Conservation (phyloP, 2,329 filamentous ascomycete species). For the Trichoderma breve region DNA sequence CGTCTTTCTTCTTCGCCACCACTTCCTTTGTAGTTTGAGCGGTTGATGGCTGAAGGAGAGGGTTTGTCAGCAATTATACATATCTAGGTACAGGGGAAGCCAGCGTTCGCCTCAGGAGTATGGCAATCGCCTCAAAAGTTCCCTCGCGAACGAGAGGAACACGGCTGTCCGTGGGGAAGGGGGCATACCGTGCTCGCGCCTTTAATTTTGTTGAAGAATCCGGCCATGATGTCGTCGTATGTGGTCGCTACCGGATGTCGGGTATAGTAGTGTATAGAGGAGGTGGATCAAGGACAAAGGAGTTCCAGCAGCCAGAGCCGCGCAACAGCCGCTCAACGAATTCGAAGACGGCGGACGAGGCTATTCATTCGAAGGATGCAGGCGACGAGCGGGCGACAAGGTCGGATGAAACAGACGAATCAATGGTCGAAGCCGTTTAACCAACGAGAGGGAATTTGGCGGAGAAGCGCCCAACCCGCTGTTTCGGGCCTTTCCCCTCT, state of each 20-base stretch:
- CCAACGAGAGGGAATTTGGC: not conserved
- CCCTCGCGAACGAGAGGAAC: not conserved
- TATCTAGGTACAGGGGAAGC: not conserved
- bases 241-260: not conserved
- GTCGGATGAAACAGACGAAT: not conserved
- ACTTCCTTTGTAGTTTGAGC: constrained; percentile 46
- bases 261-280: not conserved
- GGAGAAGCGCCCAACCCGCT: not conserved
- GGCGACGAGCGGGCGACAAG: not conserved
- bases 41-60: constrained; percentile 42
- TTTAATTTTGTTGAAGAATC: constrained; percentile 61
- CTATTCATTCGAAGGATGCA: constrained; percentile 28
- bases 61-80: constrained; percentile 34
- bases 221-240: constrained; percentile 46
- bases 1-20: constrained; percentile 55
- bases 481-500: not conserved
- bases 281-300: constrained; percentile 21
- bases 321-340: constrained; percentile 36
- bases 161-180: not conserved
- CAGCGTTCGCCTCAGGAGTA: not conserved
- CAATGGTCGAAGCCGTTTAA: not conserved
- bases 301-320: constrained; percentile 35
- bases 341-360: constrained; percentile 27
- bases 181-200: constrained; percentile 52
- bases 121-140: not conserved